These are phyloP conservation scores for Vitis hybrid DNA, from an alignment of 177 flowering plant species.

Conservation along the genomic window DNA sequence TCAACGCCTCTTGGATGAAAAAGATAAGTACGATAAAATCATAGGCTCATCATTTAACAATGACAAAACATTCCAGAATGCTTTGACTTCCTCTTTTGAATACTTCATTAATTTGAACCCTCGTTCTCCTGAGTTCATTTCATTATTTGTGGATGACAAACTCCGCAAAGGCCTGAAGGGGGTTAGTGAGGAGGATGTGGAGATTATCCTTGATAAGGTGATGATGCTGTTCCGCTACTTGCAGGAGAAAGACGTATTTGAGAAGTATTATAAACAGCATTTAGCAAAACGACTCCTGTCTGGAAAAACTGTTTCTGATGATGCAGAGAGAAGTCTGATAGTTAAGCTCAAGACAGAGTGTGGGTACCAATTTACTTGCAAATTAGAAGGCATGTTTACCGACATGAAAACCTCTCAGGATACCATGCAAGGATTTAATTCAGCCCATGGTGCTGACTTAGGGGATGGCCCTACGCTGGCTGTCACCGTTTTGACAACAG, in stretches of 20 bases:
- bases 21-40: slow-evolving; percentile 79
- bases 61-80: slow-evolving; percentile 93
- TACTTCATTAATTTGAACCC: slow-evolving; percentile 80
- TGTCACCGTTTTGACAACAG: slow-evolving; percentile 88
- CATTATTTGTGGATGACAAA: slow-evolving; percentile 88
- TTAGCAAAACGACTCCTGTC: slow-evolving; percentile 83
- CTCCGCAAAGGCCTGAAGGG: slow-evolving; percentile 85
- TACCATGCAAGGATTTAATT: slow-evolving; percentile 77
- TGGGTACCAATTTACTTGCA: slow-evolving; percentile 91
- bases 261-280: slow-evolving; percentile 87
- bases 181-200: slow-evolving; percentile 84
- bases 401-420: slow-evolving; percentile 96
- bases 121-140: slow-evolving; percentile 85
- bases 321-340: slow-evolving; percentile 90
- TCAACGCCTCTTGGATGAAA: slow-evolving; percentile 68
- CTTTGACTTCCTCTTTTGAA: slow-evolving; percentile 83
- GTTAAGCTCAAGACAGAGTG: slow-evolving; percentile 94
- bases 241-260: slow-evolving; percentile 90
- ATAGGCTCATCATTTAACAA: slow-evolving; percentile 65
- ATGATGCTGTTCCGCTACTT: slow-evolving; percentile 89
- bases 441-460: slow-evolving; percentile 48
- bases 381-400: slow-evolving; percentile 93
- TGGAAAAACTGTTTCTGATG: slow-evolving; percentile 84
- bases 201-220: slow-evolving; percentile 77
- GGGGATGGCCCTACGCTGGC: slow-evolving; percentile 67